phyloP scores from a whole-genome alignment of 179 eudicot genomes.

The Beta corolliflora region DNA sequence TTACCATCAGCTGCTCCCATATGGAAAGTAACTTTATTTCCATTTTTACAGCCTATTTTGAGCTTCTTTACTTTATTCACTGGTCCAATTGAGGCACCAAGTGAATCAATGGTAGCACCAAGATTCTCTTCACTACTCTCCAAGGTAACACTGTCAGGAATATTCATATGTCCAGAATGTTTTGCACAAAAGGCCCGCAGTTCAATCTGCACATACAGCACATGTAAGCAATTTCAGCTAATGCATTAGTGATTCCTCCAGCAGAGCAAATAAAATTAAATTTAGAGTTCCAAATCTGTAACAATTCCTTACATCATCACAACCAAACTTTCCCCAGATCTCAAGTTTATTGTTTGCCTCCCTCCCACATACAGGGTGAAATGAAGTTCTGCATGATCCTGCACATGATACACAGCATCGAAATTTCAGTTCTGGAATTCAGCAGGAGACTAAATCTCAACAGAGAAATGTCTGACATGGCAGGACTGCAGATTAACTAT shows the following conservation, averaged over 20 bases:
- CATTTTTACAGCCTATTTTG: conserved; percentile 54
- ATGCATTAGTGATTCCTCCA: background rate
- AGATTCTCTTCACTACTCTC: conserved; percentile 37
- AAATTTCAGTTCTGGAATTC: background rate
- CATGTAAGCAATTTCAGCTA: conserved; percentile 4
- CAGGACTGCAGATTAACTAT: background rate
- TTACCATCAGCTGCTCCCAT: conserved; percentile 33
- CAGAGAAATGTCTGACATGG: background rate
- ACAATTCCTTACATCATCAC: conserved; percentile 77
- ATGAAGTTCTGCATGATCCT: conserved; percentile 94
- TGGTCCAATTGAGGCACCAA: conserved; percentile 27
- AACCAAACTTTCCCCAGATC: conserved; percentile 92
- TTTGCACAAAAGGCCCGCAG: conserved; percentile 84
- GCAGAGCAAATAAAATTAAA: background rate
- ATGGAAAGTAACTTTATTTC: conserved; percentile 45
- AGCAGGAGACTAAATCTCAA: background rate
- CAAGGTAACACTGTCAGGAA: conserved; percentile 21
- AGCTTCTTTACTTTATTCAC: conserved; percentile 46
- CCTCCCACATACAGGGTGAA: conserved; percentile 97
- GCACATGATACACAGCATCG: conserved; percentile 10
- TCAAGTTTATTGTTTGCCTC: conserved; percentile 91
- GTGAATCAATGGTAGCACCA: conserved; percentile 37
- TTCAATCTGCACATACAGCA: conserved; percentile 61
- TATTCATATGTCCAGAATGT: conserved; percentile 57
- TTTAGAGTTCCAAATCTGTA: conserved; percentile 1